These are phyloP conservation scores for Chlamydomonas incerta DNA, from an alignment of 139 green algal genomes.

Conservation along the genomic window DNA sequence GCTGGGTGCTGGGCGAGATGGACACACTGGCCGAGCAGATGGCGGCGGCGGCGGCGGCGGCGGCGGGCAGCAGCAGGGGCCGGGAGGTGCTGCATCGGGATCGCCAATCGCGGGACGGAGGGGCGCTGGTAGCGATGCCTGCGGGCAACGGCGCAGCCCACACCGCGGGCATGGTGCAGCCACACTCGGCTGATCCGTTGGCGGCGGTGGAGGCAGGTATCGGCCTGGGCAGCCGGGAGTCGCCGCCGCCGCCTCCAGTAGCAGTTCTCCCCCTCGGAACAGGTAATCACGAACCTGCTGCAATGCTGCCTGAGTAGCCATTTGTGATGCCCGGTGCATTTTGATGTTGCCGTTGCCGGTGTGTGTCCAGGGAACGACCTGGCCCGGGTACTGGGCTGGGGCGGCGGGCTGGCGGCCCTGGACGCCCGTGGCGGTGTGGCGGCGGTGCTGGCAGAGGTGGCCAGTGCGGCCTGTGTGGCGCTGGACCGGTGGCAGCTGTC, in stretches of 20 bases:
- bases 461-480: constrained; percentile 55
- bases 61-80: background rate
- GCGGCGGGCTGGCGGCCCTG: constrained; percentile 59
- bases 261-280: constrained; percentile 87
- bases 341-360: background rate
- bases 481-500: constrained; percentile 79
- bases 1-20: constrained; percentile 76
- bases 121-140: too few species aligned
- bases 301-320: too few species aligned
- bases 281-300: too few species aligned
- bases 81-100: too few species aligned
- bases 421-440: constrained; percentile 19
- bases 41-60: constrained; percentile 21
- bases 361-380: constrained; percentile 83
- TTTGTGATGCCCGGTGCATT: too few species aligned
- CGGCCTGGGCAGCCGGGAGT: background rate
- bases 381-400: constrained; percentile 86
- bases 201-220: too few species aligned
- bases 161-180: too few species aligned
- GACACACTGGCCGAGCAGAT: constrained; percentile 44
- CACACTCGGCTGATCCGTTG: too few species aligned
- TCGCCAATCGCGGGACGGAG: too few species aligned
- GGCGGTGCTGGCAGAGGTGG: constrained; percentile 71
- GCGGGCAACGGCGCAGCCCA: too few species aligned
- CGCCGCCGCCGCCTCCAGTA: constrained; percentile 73